Evolutionary conservation across 2,329 filamentous ascomycete species (phyloP), one percentile per base, ranked within the genome.

Genomic region (Colletotrichum endophyticum): DNA sequence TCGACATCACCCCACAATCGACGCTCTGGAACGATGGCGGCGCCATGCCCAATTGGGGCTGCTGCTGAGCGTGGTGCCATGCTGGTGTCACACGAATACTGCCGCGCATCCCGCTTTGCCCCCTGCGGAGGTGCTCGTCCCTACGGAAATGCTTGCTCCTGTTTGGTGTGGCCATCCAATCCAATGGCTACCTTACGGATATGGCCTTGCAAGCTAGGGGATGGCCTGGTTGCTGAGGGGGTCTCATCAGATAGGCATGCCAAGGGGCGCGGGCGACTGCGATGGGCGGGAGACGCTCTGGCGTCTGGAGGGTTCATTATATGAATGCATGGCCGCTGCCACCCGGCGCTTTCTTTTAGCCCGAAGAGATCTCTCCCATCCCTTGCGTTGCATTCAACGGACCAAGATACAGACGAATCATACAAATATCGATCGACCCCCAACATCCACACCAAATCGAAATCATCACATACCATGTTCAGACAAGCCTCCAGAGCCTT

Each of bases 401-500:
- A 22, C 49, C 34, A 30, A 69, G 36, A 68, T 63, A 75, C 39
- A 73, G 36, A 56, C 62, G 56, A 66, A 34, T 22, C 57, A 30
- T 39, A 59, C 57, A 53, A 71, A 36, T 70, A 62, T 70, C 56
- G 53, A 70, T 62, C 63, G 15, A 16, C 30, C 63, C 7, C 39
- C 22, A 5, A 34, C 8, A 8, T 27, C 34, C 27, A 36, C 59
- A 62, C 27, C 32, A 19, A 22, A 16, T 9, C 56, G 11, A 32
- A 34, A 27, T 19, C 30, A n/a, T 16, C n/a, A 36, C 66, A 62
- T 30, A 75, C 67, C 12, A 78, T 78, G 77, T 73, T 71, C 66
- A 66, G 59, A 25, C 74, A 77, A 69, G 70, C 74, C 27, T 78
- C 80, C 3, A 80, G 83, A 73, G 75, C 78, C 62, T 84, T 85